These are phyloP conservation scores for Pythium phragmiticola DNA, from an alignment of 352 stramenopile genomes.

Conservation along the genomic window DNA sequence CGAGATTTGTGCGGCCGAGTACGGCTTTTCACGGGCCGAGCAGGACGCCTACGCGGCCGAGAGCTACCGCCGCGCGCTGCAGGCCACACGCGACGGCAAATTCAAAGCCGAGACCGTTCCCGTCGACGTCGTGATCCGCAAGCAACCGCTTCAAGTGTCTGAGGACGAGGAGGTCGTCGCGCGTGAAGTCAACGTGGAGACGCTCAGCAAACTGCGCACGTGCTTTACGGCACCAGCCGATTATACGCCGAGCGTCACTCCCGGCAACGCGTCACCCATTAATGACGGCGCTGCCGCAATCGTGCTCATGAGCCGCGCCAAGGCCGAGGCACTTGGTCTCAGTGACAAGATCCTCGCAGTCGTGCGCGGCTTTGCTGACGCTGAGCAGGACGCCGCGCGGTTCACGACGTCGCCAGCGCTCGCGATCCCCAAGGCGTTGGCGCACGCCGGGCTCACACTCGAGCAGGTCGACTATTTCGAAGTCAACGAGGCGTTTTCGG, in stretches of 20 bases:
- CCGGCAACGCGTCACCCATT: slow-evolving; percentile 93
- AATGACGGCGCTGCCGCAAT: slow-evolving; percentile 96
- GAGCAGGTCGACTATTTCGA: slow-evolving; percentile 95
- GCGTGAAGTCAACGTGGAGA: slow-evolving; percentile 77
- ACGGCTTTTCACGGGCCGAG: slow-evolving; percentile 85
- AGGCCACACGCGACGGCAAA: slow-evolving; percentile 53
- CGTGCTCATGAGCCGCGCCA: slow-evolving; percentile 90
- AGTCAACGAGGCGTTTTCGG: slow-evolving; percentile 98
- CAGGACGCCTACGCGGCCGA: slow-evolving; percentile 93
- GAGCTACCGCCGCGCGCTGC: slow-evolving; percentile 86
- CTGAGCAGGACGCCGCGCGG: slow-evolving; percentile 77
- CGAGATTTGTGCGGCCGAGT: slow-evolving; percentile 89
- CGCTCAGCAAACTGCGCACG: slow-evolving; percentile 81
- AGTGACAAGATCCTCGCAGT: slow-evolving; percentile 52
- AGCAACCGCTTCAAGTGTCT: slow-evolving; percentile 31
- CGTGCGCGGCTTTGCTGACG: slow-evolving; percentile 68
- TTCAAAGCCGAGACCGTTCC: slow-evolving; percentile 82
- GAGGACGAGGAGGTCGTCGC: slow-evolving; percentile 90
- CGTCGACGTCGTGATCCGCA: slow-evolving; percentile 55
- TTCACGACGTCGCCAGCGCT: slow-evolving; percentile 94
- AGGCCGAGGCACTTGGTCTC: slow-evolving; percentile 65
- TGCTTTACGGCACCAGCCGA: slow-evolving; percentile 77
- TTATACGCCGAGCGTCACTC: slow-evolving; percentile 88
- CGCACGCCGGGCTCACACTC: slow-evolving; percentile 70
- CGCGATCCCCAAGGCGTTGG: slow-evolving; percentile 88